A percentile compares a stretch with the other conserved stretches of the same genome.
These are phyloP conservation scores for Digitaria exilis DNA, from an alignment of 202 grass and related monocot genomes.

Conservation along the genomic window DNA sequence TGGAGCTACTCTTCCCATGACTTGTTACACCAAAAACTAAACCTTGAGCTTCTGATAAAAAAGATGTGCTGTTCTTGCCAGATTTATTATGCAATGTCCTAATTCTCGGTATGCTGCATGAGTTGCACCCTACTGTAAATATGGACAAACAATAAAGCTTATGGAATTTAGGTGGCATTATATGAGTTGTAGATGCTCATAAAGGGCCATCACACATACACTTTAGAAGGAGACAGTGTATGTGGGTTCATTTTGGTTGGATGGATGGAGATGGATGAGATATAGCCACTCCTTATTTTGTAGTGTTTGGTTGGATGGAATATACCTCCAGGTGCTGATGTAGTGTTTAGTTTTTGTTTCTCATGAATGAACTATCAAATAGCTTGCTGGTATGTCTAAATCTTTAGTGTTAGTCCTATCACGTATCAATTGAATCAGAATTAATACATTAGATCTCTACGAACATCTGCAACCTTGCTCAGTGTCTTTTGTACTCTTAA, in stretches of 20 bases:
- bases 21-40: too few species aligned
- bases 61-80: too few species aligned
- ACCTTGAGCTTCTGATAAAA: background rate
- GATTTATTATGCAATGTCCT: constrained; percentile 26
- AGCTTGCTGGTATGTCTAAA: background rate
- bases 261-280: too few species aligned
- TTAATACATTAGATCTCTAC: background rate
- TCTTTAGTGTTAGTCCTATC: background rate
- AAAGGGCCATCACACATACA: constrained; percentile 36
- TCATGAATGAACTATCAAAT: background rate
- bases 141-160: constrained; percentile 42
- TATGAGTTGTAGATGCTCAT: constrained; percentile 33
- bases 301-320: too few species aligned
- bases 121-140: constrained; percentile 48
- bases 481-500: background rate
- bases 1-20: too few species aligned
- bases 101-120: constrained; percentile 52
- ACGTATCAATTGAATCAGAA: background rate
- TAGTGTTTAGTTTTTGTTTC: background rate
- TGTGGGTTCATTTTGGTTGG: too few species aligned
- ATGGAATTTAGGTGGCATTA: constrained; percentile 44
- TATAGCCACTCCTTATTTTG: too few species aligned
- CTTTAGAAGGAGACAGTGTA: background rate
- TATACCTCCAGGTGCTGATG: too few species aligned
- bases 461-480: background rate